Conservation (phyloP, 2,329 filamentous ascomycete species). For the Tricladium varicosporioides region DNA sequence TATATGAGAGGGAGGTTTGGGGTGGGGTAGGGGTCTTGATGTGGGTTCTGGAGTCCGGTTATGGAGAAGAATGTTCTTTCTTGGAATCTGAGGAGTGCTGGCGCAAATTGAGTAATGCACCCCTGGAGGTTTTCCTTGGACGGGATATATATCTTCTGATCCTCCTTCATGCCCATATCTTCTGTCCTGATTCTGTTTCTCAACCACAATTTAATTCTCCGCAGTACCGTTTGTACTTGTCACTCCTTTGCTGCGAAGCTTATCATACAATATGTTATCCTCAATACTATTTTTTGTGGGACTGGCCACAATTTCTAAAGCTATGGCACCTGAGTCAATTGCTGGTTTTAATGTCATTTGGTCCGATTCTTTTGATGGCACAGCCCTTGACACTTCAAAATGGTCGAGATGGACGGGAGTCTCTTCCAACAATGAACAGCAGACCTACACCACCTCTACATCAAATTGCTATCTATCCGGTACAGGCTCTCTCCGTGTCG, state of each 20-base stretch:
- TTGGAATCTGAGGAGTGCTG: no score
- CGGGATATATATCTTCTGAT: background rate
- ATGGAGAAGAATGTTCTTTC: no score
- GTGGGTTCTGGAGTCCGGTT: no score
- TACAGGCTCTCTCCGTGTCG: slow-evolving; percentile 18
- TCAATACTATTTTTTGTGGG: background rate
- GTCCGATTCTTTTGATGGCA: slow-evolving; percentile 21
- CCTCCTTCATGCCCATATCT: background rate
- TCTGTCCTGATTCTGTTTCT: background rate
- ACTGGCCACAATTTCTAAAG: background rate
- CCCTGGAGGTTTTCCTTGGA: background rate
- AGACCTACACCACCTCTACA: slow-evolving; percentile 18
- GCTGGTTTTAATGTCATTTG: slow-evolving; percentile 21
- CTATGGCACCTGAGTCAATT: slow-evolving; percentile 1
- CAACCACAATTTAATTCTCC: background rate
- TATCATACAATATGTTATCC: background rate
- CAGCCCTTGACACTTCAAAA: slow-evolving; percentile 13
- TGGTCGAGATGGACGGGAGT: slow-evolving; percentile 19
- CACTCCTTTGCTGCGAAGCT: background rate
- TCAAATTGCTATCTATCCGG: slow-evolving; percentile 19
- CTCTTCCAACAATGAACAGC: slow-evolving; percentile 22
- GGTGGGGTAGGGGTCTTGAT: no score
- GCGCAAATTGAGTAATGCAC: no score
- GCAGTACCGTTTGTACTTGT: background rate
- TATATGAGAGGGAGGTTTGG: background rate